These are phyloP conservation scores for Penicillium sp. DNA, from an alignment of 2,329 filamentous ascomycete species.

Conservation along the genomic window DNA sequence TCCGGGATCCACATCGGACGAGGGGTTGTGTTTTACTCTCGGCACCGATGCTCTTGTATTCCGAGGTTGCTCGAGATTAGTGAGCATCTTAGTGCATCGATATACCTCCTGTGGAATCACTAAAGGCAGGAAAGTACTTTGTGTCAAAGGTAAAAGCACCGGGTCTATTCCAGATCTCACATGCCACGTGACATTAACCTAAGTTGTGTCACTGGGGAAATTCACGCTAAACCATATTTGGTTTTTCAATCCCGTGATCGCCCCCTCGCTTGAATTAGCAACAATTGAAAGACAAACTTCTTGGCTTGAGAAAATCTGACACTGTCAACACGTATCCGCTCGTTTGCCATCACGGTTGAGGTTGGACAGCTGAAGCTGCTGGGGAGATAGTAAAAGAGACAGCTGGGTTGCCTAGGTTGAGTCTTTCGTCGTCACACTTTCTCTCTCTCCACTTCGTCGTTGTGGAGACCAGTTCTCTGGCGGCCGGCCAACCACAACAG, in stretches of 20 bases:
- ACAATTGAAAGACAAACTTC: slow-evolving; percentile 5
- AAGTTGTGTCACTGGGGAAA: not conserved
- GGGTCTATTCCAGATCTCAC: not conserved
- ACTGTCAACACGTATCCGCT: not conserved
- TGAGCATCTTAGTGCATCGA: not conserved
- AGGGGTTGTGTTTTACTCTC: not conserved
- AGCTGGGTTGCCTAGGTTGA: not conserved
- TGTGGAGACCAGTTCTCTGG: slow-evolving; percentile 33
- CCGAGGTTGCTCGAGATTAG: slow-evolving; percentile 4
- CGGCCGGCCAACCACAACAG: slow-evolving; percentile 25
- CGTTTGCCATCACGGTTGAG: not conserved
- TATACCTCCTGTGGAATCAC: not conserved
- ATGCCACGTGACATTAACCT: not conserved
- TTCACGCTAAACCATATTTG: not conserved
- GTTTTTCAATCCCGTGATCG: slow-evolving; percentile 25
- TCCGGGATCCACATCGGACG: slow-evolving; percentile 2
- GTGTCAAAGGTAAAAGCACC: not conserved
- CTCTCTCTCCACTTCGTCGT: slow-evolving; percentile 28
- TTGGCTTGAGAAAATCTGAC: not conserved
- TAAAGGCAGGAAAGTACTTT: not conserved
- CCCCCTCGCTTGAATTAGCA: slow-evolving; percentile 18
- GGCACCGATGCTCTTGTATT: not conserved
- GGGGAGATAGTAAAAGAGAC: not conserved
- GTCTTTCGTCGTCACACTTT: slow-evolving; percentile 13
- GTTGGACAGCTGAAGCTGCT: not conserved